Evolutionary conservation across 768 basidiomycete species (phyloP), one percentile per base, ranked within the genome.

Genomic region (Boletus vermiculosoides): DNA sequence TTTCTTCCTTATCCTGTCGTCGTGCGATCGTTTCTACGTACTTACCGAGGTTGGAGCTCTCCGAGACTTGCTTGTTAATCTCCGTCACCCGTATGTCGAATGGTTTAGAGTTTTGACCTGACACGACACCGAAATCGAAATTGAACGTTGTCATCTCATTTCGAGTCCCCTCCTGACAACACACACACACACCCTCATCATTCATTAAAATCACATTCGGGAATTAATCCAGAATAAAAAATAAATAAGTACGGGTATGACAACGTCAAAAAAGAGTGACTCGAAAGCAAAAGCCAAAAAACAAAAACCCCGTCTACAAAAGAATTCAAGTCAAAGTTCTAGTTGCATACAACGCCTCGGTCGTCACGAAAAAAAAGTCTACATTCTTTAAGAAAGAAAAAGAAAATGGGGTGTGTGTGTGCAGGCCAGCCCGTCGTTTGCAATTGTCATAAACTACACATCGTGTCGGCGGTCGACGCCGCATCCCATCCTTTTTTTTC

Each of bases 371-470:
- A 16, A 25, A 25, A 28, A 5, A 25, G 22, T 13, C 5, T 37
- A 16, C 34, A 36, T 36, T 34, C 5, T 13, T 2, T 11, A 22
- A 28, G 5, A 28, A 28, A 28, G 6, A 2, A 11, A 23, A 36
- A 46, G 23, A 34, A 13, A 23, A 11, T 9, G 10, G n/a, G n/a
- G 15, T 28, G 33, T 22, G 15, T 40, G 33, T 23, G 16, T 30
- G 49, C 63, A 67, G 54, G 66, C 68, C 68, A 63, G 64, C 67
- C 67, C 57, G 52, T 61, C 46, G 31, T 56, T 39, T 45, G 58
- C 25, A 63, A 52, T 34, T 37, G 20, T 44, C 23, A 42, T 60
- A 10, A 41, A 54, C 40, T 58, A 58, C 61, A 61, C 47, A 48
- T 36, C 33, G 11, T 48, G 28, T 33, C 50, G 45, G 30, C 54